Base-by-base conservation (phyloP, 306 rosid species). In the Myrica gale region DNA sequence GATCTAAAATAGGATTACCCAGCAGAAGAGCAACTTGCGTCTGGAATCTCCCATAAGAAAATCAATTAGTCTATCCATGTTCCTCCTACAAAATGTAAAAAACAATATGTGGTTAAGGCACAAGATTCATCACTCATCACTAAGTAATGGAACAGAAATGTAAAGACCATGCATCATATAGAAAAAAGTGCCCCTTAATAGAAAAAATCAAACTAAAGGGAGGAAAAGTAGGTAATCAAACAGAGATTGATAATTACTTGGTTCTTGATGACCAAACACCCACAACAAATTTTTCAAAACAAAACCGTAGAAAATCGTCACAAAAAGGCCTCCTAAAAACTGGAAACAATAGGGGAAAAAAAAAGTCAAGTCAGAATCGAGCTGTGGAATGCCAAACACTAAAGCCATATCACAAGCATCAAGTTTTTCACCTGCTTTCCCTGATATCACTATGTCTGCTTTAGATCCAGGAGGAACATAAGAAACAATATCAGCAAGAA, bases 221-320 rank as follows among this genome's bases (percentile, higher is more conserved):
- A 47, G 41, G 48, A 77, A 74, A 71, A 52, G 68, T 17, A 76
- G 81, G 81, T 74, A 70, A 70, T 62, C 20, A 71, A 71, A 71
- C 67, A 71, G 32, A 48, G 84, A 76, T 50, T 63, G 83, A 84
- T 75, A 69, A 62, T 83, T 95, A 95, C 99, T 85, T 83, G 75
- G 72, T 65, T 89, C 97, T 95, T 73, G 99, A 92, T 73, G 98
- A 90, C 98, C 98, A 95, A 61, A 95, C 83, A 42, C 93, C 97
- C 75, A 95, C 96, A 72, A 80, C 89, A 84, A 95, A 95, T 85
- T 69, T 90, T 60, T 90, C 90, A 72, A 95, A 88, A 86, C 97
- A 95, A 77, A 95, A 95, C 80, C 70, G 76, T 17, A 95, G 82
- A 82, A 95, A 95, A 76, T 84, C 88, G n/a, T 84, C 88, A 87